Conservation (phyloP, 768 basidiomycete species). For the Pleurotus tuber-regium region DNA sequence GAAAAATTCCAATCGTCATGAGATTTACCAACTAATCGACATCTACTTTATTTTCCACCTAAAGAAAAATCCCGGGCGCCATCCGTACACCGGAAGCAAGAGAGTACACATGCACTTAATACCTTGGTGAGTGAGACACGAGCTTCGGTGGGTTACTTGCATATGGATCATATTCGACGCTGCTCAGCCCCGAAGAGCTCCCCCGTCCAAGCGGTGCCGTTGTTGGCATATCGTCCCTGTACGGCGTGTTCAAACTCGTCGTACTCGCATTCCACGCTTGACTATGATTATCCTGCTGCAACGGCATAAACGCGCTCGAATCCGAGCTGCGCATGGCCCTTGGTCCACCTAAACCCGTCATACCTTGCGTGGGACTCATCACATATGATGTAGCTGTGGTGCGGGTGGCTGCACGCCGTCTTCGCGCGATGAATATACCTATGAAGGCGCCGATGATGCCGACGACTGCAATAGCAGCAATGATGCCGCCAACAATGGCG, state of each 20-base stretch:
- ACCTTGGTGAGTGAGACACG: neutral
- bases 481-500: constrained; percentile 36
- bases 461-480: constrained; percentile 38
- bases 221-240: constrained; percentile 24
- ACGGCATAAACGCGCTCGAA: constrained; percentile 70
- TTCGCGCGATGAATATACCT: constrained; percentile 10
- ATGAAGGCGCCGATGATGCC: constrained; percentile 33
- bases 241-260: constrained; percentile 39
- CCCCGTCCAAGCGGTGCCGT: constrained; percentile 34
- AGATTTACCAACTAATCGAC: too few species aligned
- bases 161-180: constrained; percentile 35
- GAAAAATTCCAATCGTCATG: too few species aligned
- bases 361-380: constrained; percentile 12
- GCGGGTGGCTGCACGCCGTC: neutral
- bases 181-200: constrained; percentile 30
- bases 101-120: too few species aligned
- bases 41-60: too few species aligned
- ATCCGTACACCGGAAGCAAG: too few species aligned
- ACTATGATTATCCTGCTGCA: constrained; percentile 60
- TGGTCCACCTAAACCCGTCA: constrained; percentile 19
- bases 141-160: constrained; percentile 19
- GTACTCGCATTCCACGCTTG: constrained; percentile 59
- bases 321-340: constrained; percentile 48
- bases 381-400: constrained; percentile 19
- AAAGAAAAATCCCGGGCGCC: too few species aligned